Base-by-base conservation (phyloP, 495 filamentous ascomycete genomes). In the Acidiella bohemica region DNA sequence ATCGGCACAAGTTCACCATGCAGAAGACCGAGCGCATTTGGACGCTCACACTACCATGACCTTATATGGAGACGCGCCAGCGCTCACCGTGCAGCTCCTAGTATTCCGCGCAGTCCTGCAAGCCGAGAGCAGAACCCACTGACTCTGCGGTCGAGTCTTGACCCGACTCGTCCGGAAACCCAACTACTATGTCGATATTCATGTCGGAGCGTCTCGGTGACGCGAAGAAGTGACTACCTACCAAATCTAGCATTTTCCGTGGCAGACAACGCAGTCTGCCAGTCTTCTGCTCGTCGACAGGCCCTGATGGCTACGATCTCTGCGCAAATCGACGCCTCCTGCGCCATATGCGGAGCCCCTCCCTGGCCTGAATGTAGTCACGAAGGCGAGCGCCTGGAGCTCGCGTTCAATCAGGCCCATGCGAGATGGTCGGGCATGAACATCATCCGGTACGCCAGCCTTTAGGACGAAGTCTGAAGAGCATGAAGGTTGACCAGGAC, bases 261-360 rank as follows among this genome's bases (percentile, higher is more conserved):
- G 5, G 17, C 17, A 20, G 9, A 18, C 5, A 18, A 8, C 28
- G 3, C 23, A 17, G n/a, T n/a, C n/a, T n/a, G n/a, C n/a, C n/a
- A n/a, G n/a, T n/a, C n/a, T n/a, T n/a, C n/a, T n/a, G n/a, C n/a
- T n/a, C n/a, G n/a, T n/a, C n/a, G n/a, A n/a, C n/a, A n/a, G n/a
- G n/a, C n/a, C n/a, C n/a, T n/a, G 18, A 16, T 22, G 36, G 24
- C n/a, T 29, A 30, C 32, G 24, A 25, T 36, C 19, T 20, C 37
- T 6, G 31, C 14, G 6, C 26, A 39, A 17, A 23, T 50, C 29
- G 41, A 50, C 12, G 41, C 47, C 14, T 41, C 35, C 12, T 50
- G 47, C 20, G 47, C 47, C 23, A 50, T 50, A 31, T 50, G 47
- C 32, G 42, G 42, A 22, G 47, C 47, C 2, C 41, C 41, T 13